A percentile compares a stretch with the other conserved stretches of the same genome.
Conservation (phyloP, 2,329 filamentous ascomycete species). For the Aspergillus versicolor region DNA sequence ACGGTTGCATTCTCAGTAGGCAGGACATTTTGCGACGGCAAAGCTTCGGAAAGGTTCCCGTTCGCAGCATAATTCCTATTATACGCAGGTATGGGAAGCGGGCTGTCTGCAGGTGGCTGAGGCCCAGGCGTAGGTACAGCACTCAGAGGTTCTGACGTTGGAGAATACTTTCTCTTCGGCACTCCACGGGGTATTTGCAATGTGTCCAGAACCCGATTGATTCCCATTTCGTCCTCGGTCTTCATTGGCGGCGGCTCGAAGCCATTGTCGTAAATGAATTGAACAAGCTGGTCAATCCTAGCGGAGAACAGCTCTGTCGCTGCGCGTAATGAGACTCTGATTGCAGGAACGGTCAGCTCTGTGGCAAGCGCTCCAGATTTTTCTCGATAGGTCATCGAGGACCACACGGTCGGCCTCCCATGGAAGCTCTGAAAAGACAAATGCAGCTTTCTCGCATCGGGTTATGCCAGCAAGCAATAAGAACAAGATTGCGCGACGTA, state of each 20-base stretch:
- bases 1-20: conserved; percentile 12
- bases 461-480: background rate
- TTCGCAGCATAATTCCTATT: conserved; percentile 14
- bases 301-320: conserved; percentile 34
- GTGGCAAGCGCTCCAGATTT: background rate
- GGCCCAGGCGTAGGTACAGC: background rate
- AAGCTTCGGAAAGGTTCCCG: background rate
- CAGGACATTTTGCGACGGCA: conserved; percentile 14
- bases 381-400: background rate
- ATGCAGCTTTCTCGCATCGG: background rate
- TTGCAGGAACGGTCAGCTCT: conserved; percentile 1
- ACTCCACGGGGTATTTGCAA: conserved; percentile 18
- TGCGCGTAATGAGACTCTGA: conserved; percentile 17
- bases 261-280: conserved; percentile 44
- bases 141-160: background rate
- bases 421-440: background rate
- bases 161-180: background rate
- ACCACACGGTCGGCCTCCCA: background rate
- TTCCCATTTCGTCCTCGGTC: conserved; percentile 36
- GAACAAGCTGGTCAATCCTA: conserved; percentile 38
- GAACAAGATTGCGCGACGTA: conserved; percentile 18
- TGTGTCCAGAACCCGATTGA: conserved; percentile 40
- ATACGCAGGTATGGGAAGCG: conserved; percentile 6
- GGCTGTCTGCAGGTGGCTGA: conserved; percentile 10
- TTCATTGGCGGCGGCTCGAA: conserved; percentile 41